phyloP scores from a whole-genome alignment of 352 stramenopile species.

The Globisporangium alternatum region DNA sequence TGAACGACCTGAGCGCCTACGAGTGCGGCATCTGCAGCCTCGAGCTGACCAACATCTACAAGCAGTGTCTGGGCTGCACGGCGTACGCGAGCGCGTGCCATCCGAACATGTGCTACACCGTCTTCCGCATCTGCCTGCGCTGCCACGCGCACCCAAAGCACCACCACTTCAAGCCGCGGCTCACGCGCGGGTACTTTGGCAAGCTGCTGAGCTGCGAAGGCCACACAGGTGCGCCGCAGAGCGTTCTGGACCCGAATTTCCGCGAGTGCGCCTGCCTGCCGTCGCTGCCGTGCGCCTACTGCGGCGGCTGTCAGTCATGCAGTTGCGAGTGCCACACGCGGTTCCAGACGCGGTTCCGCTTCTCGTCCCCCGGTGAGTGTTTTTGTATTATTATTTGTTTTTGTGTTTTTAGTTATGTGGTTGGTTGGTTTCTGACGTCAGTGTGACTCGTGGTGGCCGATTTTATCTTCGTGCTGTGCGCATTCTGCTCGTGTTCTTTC shows the following conservation, averaged over 20 bases:
- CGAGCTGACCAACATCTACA: slow-evolving; percentile 85
- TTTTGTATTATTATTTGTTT: neutral
- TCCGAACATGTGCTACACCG: slow-evolving; percentile 60
- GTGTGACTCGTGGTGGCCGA: neutral
- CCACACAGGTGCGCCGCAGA: slow-evolving; percentile 71
- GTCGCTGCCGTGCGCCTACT: slow-evolving; percentile 59
- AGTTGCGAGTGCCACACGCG: slow-evolving; percentile 81
- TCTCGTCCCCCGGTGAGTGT: slow-evolving; percentile 60
- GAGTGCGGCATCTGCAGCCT: slow-evolving; percentile 60
- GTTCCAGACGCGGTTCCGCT: slow-evolving; percentile 85
- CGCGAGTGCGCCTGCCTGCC: slow-evolving; percentile 72
- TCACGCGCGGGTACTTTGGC: slow-evolving; percentile 59
- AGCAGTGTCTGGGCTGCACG: slow-evolving; percentile 78
- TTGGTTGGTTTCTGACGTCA: slow-evolving; percentile 16
- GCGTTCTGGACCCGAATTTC: slow-evolving; percentile 61
- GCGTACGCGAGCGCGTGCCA: slow-evolving; percentile 54
- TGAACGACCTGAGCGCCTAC: slow-evolving; percentile 41
- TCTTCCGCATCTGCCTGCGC: slow-evolving; percentile 71
- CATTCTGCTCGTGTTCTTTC: neutral
- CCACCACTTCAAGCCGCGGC: slow-evolving; percentile 69
- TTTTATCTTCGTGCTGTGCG: neutral
- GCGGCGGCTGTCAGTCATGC: slow-evolving; percentile 77
- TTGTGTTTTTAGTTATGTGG: neutral
- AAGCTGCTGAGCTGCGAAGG: slow-evolving; percentile 69
- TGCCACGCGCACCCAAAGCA: slow-evolving; percentile 69